These are phyloP conservation scores for Wickerhamiella lipophila DNA, from an alignment of 805 yeast genomes.

Conservation along the genomic window DNA sequence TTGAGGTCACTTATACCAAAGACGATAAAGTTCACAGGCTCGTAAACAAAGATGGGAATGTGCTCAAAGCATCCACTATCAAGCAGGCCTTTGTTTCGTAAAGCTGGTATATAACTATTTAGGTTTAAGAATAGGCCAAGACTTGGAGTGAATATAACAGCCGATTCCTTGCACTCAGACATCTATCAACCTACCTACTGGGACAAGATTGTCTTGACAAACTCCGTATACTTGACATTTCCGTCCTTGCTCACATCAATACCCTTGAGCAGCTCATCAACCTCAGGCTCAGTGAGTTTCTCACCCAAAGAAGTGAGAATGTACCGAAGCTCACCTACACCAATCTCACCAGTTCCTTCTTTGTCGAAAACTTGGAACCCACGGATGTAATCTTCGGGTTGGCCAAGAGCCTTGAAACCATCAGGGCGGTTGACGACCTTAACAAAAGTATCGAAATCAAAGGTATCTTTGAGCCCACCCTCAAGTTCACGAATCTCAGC, in stretches of 20 bases:
- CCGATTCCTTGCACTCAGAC: too few species aligned
- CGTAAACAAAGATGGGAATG: constrained; percentile 67
- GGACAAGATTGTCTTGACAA: constrained; percentile 53
- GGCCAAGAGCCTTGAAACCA: constrained; percentile 77
- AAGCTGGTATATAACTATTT: background rate
- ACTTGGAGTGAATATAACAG: background rate
- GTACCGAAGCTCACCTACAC: constrained; percentile 93
- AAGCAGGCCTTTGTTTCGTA: constrained; percentile 54
- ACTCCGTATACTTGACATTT: constrained; percentile 82
- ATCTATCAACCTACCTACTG: constrained; percentile 6
- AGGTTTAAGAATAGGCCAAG: background rate
- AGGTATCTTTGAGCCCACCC: constrained; percentile 29
- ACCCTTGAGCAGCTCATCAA: constrained; percentile 91
- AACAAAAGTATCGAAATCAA: constrained; percentile 67
- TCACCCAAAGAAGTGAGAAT: constrained; percentile 94
- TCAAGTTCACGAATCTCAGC: constrained; percentile 63
- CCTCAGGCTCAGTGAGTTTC: constrained; percentile 78
- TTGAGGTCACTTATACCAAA: constrained; percentile 68
- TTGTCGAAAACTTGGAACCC: constrained; percentile 97
- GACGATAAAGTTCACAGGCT: constrained; percentile 55
- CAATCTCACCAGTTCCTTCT: constrained; percentile 87
- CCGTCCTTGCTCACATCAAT: constrained; percentile 89
- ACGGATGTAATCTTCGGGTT: constrained; percentile 84
- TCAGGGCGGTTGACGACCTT: constrained; percentile 63
- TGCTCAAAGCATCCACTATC: constrained; percentile 59